Percentiles rank a stretch among this genome's conserved stretches.
Conservation (phyloP, 345 rosid species). For the Eucalyptus brandiana region DNA sequence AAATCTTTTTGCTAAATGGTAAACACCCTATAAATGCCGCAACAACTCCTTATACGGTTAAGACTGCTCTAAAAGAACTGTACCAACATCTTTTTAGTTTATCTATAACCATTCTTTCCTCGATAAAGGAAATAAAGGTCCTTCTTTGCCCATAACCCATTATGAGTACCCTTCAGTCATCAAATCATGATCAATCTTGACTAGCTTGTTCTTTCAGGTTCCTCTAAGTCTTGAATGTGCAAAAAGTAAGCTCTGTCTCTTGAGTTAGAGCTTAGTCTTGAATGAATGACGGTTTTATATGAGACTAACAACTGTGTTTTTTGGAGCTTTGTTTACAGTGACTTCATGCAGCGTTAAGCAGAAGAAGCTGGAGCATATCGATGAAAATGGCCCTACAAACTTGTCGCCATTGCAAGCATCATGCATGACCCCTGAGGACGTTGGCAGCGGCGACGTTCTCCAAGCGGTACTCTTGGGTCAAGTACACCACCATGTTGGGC, state of each 20-base stretch:
- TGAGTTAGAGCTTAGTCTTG: not conserved
- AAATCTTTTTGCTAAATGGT: not conserved
- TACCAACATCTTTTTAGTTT: not conserved
- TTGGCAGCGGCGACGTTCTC: conserved; percentile 26
- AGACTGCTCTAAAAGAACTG: not conserved
- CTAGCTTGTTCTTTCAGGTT: not conserved
- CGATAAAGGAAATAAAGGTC: not conserved
- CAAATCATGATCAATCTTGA: not conserved
- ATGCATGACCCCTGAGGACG: conserved; percentile 46
- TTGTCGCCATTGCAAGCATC: conserved; percentile 5
- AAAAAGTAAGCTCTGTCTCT: not conserved
- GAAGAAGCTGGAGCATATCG: conserved; percentile 61
- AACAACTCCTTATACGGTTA: not conserved
- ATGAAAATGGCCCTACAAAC: conserved; percentile 51
- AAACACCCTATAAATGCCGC: not conserved
- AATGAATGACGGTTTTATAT: not conserved
- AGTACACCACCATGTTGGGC: conserved; percentile 54
- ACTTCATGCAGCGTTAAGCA: conserved; percentile 18
- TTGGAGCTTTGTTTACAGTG: conserved; percentile 9
- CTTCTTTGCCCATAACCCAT: not conserved
- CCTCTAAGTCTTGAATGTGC: not conserved
- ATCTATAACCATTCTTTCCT: not conserved
- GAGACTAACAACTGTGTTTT: not conserved
- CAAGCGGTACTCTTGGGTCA: conserved; percentile 42
- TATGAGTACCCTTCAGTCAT: not conserved